phyloP scores from a whole-genome alignment of 225 moss, liverwort and hornwort species.

The Bryum argenteum region DNA sequence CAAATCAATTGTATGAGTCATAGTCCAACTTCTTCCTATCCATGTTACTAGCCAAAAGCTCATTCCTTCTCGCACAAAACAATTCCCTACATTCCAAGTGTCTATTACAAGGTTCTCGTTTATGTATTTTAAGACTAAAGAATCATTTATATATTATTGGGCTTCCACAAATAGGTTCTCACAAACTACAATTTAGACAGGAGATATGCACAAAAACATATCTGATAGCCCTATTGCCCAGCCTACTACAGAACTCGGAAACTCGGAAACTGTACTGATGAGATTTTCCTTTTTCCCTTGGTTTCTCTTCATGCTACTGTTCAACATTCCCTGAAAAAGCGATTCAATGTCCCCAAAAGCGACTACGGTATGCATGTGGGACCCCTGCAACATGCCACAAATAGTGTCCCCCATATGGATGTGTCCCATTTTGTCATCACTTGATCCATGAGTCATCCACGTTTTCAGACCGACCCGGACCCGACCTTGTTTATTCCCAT shows the following conservation, averaged over 20 bases:
- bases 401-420: not conserved
- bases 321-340: conserved; percentile 34
- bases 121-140: too few species aligned
- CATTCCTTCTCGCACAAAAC: too few species aligned
- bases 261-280: not conserved
- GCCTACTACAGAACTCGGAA: not conserved
- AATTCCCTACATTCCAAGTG: too few species aligned
- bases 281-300: not conserved
- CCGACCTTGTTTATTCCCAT: not conserved
- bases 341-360: conserved; percentile 29
- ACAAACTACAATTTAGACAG: too few species aligned
- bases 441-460: not conserved
- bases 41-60: too few species aligned
- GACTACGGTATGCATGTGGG: conserved; percentile 12
- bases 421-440: not conserved
- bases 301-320: conserved; percentile 3
- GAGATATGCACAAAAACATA: too few species aligned
- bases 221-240: too few species aligned
- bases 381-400: conserved; percentile 19
- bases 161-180: too few species aligned
- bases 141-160: too few species aligned
- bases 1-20: too few species aligned
- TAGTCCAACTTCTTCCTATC: too few species aligned
- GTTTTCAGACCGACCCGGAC: not conserved
- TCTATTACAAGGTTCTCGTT: too few species aligned